These are phyloP conservation scores for Lichina pygmaea DNA, from an alignment of 495 filamentous ascomycete species.

Conservation along the genomic window DNA sequence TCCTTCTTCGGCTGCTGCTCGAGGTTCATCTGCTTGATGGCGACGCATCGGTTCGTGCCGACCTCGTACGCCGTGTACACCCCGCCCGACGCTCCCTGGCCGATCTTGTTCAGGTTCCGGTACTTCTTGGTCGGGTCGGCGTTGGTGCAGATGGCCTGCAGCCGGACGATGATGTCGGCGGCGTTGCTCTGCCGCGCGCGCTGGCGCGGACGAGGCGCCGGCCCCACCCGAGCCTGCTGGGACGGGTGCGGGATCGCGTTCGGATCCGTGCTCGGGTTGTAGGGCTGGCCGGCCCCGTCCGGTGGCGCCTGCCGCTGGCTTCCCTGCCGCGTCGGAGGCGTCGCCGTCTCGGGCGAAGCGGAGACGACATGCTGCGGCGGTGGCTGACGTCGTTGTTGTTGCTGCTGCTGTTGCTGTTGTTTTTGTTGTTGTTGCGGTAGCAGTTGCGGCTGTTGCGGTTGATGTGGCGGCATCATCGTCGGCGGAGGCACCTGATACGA, in stretches of 20 bases:
- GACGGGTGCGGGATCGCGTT: constrained; percentile 26
- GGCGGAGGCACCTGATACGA: not conserved
- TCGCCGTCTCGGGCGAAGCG: constrained; percentile 41
- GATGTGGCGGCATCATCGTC: not conserved
- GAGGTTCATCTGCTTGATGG: constrained; percentile 98
- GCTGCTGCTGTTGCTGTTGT: not conserved
- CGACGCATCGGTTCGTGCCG: constrained; percentile 62
- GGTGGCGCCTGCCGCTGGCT: constrained; percentile 34
- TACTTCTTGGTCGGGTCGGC: constrained; percentile 76
- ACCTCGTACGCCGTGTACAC: constrained; percentile 81
- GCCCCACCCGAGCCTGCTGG: constrained; percentile 17
- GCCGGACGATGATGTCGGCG: constrained; percentile 55
- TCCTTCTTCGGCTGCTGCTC: constrained; percentile 98
- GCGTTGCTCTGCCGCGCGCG: constrained; percentile 43
- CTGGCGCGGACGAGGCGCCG: constrained; percentile 45
- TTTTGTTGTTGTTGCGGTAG: constrained; percentile 11
- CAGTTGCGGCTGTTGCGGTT: not conserved
- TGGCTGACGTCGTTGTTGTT: constrained; percentile 35
- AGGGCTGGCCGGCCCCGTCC: constrained; percentile 14
- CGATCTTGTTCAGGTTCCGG: constrained; percentile 75
- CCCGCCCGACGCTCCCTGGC: constrained; percentile 88
- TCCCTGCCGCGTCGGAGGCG: constrained; percentile 16
- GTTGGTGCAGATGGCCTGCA: constrained; percentile 70
- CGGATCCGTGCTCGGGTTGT: constrained; percentile 18
- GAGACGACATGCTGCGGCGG: constrained; percentile 62